phyloP scores from a whole-genome alignment of 164 flowering plant genomes.

The Stephania cephalantha region DNA sequence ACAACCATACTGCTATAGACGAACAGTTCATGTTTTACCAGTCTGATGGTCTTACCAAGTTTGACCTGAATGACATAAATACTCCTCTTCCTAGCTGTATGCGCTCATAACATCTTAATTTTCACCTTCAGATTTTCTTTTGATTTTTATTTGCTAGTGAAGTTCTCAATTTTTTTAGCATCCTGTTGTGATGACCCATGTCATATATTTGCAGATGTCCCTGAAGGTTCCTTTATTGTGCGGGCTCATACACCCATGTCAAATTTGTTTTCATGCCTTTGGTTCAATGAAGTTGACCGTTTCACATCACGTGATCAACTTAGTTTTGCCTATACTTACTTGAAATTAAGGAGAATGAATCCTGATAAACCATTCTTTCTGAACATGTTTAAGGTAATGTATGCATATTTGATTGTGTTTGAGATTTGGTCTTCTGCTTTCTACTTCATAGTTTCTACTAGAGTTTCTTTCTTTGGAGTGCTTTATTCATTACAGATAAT shows the following conservation, averaged over 20 bases:
- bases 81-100: slow-evolving; percentile 81
- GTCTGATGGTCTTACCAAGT: slow-evolving; percentile 88
- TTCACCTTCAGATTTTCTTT: not conserved
- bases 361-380: slow-evolving; percentile 61
- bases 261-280: slow-evolving; percentile 89
- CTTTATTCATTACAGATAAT: not conserved
- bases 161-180: not conserved
- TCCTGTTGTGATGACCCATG: slow-evolving; percentile 10
- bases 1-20: slow-evolving; percentile 86
- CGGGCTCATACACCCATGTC: slow-evolving; percentile 96
- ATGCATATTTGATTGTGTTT: not conserved
- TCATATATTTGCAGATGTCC: slow-evolving; percentile 61
- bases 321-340: slow-evolving; percentile 87
- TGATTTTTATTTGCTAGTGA: not conserved
- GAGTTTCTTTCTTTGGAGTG: not conserved
- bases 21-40: slow-evolving; percentile 83
- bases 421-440: not conserved
- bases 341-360: slow-evolving; percentile 75
- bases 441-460: not conserved
- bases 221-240: slow-evolving; percentile 91
- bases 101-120: slow-evolving; percentile 27
- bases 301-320: slow-evolving; percentile 96
- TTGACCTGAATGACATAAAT: slow-evolving; percentile 64
- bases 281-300: slow-evolving; percentile 96
- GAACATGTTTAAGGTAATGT: slow-evolving; percentile 79